These are phyloP conservation scores for Allantophomopsis lycopodina DNA, from an alignment of 2,329 filamentous ascomycete species.

Conservation along the genomic window DNA sequence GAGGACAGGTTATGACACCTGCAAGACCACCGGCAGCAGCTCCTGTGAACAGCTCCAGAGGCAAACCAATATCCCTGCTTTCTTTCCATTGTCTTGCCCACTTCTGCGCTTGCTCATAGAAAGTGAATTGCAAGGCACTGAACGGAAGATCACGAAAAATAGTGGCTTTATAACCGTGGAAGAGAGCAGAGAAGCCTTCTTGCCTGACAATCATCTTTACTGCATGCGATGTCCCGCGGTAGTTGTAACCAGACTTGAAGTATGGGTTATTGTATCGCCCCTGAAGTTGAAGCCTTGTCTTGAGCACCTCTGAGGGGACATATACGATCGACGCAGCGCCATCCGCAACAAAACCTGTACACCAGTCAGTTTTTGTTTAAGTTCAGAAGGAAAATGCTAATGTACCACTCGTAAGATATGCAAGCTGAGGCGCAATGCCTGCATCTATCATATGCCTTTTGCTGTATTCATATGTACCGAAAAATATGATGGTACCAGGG, in stretches of 20 bases:
- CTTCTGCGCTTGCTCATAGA: constrained; percentile 87
- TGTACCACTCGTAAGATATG: constrained; percentile 74
- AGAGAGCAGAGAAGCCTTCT: constrained; percentile 77
- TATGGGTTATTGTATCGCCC: constrained; percentile 90
- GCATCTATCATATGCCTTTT: constrained; percentile 79
- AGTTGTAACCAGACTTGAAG: constrained; percentile 93
- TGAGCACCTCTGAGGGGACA: constrained; percentile 93
- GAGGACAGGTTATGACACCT: constrained; percentile 84
- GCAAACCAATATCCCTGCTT: constrained; percentile 71
- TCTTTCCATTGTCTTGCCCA: constrained; percentile 69
- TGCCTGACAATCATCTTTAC: constrained; percentile 68
- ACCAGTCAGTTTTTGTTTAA: background rate
- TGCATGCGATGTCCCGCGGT: constrained; percentile 73
- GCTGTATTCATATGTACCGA: constrained; percentile 91
- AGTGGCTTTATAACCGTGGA: constrained; percentile 95
- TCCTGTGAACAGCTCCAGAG: constrained; percentile 78
- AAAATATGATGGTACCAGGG: constrained; percentile 87
- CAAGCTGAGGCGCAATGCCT: constrained; percentile 68
- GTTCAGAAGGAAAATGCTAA: constrained; percentile 1
- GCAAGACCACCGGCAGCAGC: constrained; percentile 84
- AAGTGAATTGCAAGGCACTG: constrained; percentile 92
- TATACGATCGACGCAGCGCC: constrained; percentile 86
- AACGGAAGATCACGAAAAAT: constrained; percentile 91
- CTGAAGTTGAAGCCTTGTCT: constrained; percentile 91
- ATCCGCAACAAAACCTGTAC: constrained; percentile 76